Evolutionary conservation across 257 asterid species (phyloP).

Genomic region (Nicotiana sylvestris): DNA sequence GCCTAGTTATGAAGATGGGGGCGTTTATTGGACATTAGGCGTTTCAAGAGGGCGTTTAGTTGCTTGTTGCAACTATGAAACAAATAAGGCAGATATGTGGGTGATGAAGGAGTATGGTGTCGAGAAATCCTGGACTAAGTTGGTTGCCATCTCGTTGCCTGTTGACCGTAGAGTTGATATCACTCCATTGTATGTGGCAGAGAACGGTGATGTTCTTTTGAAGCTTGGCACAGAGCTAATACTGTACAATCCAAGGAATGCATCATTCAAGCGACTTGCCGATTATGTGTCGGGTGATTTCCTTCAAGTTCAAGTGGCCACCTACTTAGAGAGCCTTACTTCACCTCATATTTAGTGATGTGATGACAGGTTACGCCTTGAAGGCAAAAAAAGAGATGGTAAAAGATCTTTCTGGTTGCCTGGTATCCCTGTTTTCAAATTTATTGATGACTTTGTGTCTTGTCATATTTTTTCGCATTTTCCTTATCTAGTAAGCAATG

Average conservation of each 20-base stretch:
- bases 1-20: neutral
- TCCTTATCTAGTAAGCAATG: too few species aligned
- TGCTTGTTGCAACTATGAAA: conserved; percentile 3
- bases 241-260: conserved; percentile 14
- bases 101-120: conserved; percentile 35
- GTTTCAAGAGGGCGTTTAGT: conserved; percentile 16
- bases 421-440: neutral
- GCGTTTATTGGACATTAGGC: neutral
- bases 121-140: conserved; percentile 30
- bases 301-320: conserved; percentile 3
- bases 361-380: neutral
- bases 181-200: conserved; percentile 23
- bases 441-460: neutral
- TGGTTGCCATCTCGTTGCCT: conserved; percentile 14
- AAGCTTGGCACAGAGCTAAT: conserved; percentile 12
- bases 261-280: conserved; percentile 10
- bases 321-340: conserved; percentile 28
- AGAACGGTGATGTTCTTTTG: conserved; percentile 22
- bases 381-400: neutral
- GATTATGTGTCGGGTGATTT: neutral
- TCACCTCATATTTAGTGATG: conserved; percentile 16
- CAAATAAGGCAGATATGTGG: conserved; percentile 26
- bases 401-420: neutral
- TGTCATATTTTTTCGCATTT: neutral
- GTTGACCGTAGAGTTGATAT: neutral